Evolutionary conservation across 1,139 yeast genomes (phyloP), one percentile per base, ranked within the genome.

Genomic region (Kluyveromyces sp.): DNA sequence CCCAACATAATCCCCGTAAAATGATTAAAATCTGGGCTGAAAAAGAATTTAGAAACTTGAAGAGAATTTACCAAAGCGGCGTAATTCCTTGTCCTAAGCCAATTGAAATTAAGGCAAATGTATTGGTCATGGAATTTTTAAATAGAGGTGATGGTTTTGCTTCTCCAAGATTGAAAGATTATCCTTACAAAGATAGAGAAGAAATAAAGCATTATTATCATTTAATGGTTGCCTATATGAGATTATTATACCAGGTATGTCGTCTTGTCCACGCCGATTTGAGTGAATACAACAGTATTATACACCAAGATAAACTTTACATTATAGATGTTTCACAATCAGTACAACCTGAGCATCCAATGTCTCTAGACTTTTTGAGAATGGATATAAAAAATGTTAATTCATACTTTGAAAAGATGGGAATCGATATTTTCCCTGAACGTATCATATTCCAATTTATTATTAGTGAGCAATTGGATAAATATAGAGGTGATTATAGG

Each of bases 21-120:
- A 92, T 94, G 97, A 96, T 94, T 50, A 87, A 88, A 64, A 75
- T 90, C 33, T 94, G 99, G 99, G 98, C 98, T 0, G 98, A 94
- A 64, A 94, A 94, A 61, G 99, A 94, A 66, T 90, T 89, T 57
- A 71, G 99, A 48, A 94, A 94, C 62, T 72, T 94, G 65, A 90
- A 87, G 61, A 74, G 99, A 61, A 72, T 94, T 27, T 72, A 85
- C 62, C 67, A 75, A 43, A 76, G 81, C 49, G 95, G 95, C 0
- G 62, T 63, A 8, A 85, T 94, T 41, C 95, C 96, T 10, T 84
- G 90, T 46, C 98, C 99, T 0, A 84, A 86, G 61, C 98, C 99
- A 1, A 66, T 88, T 25, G 95, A 87, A 57, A 74, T 94, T 50
- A 81, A 87, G 57, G 78, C 90, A 32, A 97, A 94, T 67, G 97